phyloP scores from a whole-genome alignment of 2,329 filamentous ascomycete genomes.

The Davidsoniella neocaledoniae region DNA sequence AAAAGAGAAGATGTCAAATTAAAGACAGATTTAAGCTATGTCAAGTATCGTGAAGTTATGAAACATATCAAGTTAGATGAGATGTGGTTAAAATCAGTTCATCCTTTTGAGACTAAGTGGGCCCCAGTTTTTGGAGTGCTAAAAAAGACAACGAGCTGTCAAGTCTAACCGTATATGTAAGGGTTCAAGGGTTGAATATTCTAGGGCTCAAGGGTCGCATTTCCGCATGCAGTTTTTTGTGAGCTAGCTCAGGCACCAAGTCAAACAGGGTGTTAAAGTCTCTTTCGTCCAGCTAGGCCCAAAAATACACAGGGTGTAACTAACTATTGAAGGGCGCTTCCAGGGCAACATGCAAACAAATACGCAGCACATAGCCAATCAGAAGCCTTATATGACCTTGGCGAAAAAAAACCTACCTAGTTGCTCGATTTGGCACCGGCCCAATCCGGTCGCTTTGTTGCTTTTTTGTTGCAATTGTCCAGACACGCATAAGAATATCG shows the following conservation, averaged over 20 bases:
- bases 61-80: background rate
- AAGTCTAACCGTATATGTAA: background rate
- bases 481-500: background rate
- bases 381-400: background rate
- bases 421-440: no score
- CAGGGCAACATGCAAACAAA: constrained; percentile 11
- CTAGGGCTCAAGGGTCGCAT: background rate
- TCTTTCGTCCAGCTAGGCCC: background rate
- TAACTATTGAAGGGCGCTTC: constrained; percentile 6
- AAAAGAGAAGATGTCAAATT: background rate
- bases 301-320: background rate
- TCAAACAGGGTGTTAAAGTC: background rate
- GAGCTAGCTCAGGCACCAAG: no score
- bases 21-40: background rate
- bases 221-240: no score
- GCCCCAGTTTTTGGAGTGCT: background rate
- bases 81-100: background rate
- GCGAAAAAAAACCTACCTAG: no score
- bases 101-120: background rate
- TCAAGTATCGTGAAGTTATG: background rate
- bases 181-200: background rate
- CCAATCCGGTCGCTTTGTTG: background rate
- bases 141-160: background rate
- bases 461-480: background rate
- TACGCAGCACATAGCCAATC: background rate